Conservation (phyloP, 495 filamentous ascomycete species). For the Aspergillus sclerotiicarbonarius region DNA sequence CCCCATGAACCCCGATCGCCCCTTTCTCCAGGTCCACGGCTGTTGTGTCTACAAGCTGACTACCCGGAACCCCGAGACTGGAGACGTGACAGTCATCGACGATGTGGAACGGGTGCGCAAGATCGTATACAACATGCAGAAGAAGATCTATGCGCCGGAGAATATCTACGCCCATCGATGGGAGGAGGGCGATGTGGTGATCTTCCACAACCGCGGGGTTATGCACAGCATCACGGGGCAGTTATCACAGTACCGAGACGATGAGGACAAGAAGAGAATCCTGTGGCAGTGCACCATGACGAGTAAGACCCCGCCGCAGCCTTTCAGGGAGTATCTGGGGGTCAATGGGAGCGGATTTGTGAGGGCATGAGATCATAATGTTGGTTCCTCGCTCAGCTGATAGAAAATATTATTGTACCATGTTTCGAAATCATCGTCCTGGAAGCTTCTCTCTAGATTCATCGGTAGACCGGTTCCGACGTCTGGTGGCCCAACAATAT, state of each 20-base stretch:
- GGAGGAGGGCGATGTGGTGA: background rate
- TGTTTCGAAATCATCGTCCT: slow-evolving; percentile 23
- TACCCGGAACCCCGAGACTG: background rate
- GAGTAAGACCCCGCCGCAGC: background rate
- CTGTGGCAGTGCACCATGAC: background rate
- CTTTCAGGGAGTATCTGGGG: background rate
- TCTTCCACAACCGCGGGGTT: background rate
- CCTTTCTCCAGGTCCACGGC: background rate
- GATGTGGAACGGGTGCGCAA: background rate
- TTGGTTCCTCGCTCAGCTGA: background rate
- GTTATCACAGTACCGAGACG: background rate
- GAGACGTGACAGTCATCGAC: background rate
- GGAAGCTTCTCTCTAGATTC: background rate
- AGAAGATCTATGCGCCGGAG: slow-evolving; percentile 1
- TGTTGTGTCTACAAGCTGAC: background rate
- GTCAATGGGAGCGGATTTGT: background rate
- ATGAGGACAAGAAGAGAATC: slow-evolving; percentile 1
- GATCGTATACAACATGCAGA: background rate
- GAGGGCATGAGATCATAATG: background rate
- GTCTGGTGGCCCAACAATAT: background rate
- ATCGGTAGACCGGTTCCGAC: background rate
- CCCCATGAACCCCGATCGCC: background rate
- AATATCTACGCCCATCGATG: background rate
- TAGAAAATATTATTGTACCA: slow-evolving; percentile 34
- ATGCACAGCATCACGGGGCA: background rate